Percentiles rank a stretch among this genome's conserved stretches.
Conservation (phyloP, 306 rosid species). For the Vigna mungo region DNA sequence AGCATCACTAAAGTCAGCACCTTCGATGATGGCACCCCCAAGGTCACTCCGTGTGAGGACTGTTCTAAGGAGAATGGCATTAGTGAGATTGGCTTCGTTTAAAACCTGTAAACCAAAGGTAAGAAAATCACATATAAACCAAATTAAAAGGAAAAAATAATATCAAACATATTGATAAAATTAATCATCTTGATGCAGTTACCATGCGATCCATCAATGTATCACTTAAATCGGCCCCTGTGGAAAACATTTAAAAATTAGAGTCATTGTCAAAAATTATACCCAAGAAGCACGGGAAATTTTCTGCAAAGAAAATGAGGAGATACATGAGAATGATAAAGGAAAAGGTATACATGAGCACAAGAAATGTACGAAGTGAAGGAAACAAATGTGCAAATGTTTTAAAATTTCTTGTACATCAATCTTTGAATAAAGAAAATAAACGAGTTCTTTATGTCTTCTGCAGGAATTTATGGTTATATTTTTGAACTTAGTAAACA, state of each 20-base stretch:
- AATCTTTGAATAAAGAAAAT: neutral
- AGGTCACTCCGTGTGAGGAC: slow-evolving; percentile 97
- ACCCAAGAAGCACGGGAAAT: slow-evolving; percentile 6
- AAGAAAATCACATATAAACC: neutral
- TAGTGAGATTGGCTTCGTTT: slow-evolving; percentile 87
- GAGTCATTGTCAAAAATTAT: neutral
- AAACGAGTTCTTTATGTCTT: slow-evolving; percentile 11
- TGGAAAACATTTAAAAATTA: slow-evolving; percentile 21
- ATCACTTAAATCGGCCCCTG: slow-evolving; percentile 94
- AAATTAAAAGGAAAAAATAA: neutral
- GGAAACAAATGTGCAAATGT: neutral
- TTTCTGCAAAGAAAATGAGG: neutral
- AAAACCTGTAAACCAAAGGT: slow-evolving; percentile 60
- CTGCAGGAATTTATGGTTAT: slow-evolving; percentile 3
- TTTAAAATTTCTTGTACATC: neutral
- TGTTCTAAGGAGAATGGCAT: slow-evolving; percentile 79
- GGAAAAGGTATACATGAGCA: neutral
- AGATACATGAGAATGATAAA: neutral
- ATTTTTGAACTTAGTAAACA: slow-evolving; percentile 11
- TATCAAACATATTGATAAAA: neutral
- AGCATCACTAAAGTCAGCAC: slow-evolving; percentile 97
- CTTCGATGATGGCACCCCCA: slow-evolving; percentile 83
- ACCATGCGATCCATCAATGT: slow-evolving; percentile 99
- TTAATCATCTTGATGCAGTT: slow-evolving; percentile 36
- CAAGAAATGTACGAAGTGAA: neutral